Percentiles rank a stretch among this genome's conserved stretches.
phyloP scores from a whole-genome alignment of 306 rosid species.

The Sicyos edulis region DNA sequence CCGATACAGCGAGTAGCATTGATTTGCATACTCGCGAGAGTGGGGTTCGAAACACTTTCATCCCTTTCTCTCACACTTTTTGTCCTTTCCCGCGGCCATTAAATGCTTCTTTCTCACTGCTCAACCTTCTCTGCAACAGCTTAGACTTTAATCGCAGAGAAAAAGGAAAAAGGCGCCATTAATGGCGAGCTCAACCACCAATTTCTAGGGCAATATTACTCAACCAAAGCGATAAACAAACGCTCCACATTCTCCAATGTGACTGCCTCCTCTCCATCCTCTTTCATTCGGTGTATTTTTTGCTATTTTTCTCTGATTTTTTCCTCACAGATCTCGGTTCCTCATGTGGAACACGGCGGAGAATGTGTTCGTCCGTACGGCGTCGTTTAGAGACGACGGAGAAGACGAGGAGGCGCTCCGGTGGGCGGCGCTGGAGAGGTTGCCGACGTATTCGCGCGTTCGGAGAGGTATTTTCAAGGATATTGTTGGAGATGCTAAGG shows the following conservation, averaged over 20 bases:
- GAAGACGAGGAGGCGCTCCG: slow-evolving; percentile 88
- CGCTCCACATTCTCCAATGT: slow-evolving; percentile 8
- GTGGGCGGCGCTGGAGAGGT: slow-evolving; percentile 93
- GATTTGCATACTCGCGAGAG: neutral
- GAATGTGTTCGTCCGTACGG: slow-evolving; percentile 57
- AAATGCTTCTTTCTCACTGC: slow-evolving; percentile 30
- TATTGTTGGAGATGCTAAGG: slow-evolving; percentile 50
- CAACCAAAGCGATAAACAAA: neutral
- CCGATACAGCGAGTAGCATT: neutral
- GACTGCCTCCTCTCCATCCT: slow-evolving; percentile 4
- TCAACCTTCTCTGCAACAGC: slow-evolving; percentile 6
- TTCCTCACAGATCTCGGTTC: slow-evolving; percentile 19
- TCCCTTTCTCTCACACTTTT: neutral
- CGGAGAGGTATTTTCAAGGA: slow-evolving; percentile 75
- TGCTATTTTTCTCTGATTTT: neutral
- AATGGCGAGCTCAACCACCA: slow-evolving; percentile 68
- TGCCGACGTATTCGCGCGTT: slow-evolving; percentile 73
- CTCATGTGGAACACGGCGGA: slow-evolving; percentile 91
- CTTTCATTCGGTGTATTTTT: neutral
- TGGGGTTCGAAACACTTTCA: neutral
- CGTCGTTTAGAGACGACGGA: slow-evolving; percentile 48
- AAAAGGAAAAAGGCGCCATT: slow-evolving; percentile 27
- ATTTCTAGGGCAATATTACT: slow-evolving; percentile 23
- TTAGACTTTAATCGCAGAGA: slow-evolving; percentile 1
- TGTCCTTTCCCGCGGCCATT: slow-evolving; percentile 72